Evolutionary conservation across 2,329 filamentous ascomycete species (phyloP), one percentile per base, ranked within the genome.

Genomic region (Diaporthe sp.): DNA sequence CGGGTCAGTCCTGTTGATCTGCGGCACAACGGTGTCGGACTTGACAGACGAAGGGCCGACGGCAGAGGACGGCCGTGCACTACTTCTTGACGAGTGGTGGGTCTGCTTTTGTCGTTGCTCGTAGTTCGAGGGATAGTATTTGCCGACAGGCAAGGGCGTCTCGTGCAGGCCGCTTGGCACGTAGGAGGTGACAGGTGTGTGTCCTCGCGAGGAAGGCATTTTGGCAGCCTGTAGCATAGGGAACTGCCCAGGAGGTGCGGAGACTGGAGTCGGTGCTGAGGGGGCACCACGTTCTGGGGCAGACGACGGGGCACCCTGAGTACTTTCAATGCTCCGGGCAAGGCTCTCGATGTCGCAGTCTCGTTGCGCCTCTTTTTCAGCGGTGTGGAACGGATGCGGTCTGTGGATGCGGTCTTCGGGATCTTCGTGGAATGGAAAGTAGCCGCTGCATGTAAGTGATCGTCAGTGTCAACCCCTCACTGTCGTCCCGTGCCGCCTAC

Each of bases 51-150:
- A 79, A n/a, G 83, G 78, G 69, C 82, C 73, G 58, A 79, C 75
- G 55, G 81, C 78, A 7, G 81, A 78, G n/a, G 77, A 75, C n/a
- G 76, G 79, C 22, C 77, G 79, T 7, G 78, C 57, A n/a, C 75
- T 78, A 51, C 79, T 67, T 31, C 80, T 77, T 10, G 77, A 77
- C 28, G 77, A 77, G 68, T 57, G 70, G 34, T 34, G 79, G 77
- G 7, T 79, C 77, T 69, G 73, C 71, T 74, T 75, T 77, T 74
- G 61, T 59, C 74, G 79, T 51, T 76, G 61, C 78, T 91, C 89
- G 78, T 91, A 92, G 81, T 92, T 92, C 37, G 89, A 88, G 0
- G 91, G 91, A 75, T 92, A 91, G 79, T 92, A 92, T 82, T 92
- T 92, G 34, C 91, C 91, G 82, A 91, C 85, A 0, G 90, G 89